These are phyloP conservation scores for Sporothrix protearum DNA, from an alignment of 2,329 filamentous ascomycete genomes.

Conservation along the genomic window DNA sequence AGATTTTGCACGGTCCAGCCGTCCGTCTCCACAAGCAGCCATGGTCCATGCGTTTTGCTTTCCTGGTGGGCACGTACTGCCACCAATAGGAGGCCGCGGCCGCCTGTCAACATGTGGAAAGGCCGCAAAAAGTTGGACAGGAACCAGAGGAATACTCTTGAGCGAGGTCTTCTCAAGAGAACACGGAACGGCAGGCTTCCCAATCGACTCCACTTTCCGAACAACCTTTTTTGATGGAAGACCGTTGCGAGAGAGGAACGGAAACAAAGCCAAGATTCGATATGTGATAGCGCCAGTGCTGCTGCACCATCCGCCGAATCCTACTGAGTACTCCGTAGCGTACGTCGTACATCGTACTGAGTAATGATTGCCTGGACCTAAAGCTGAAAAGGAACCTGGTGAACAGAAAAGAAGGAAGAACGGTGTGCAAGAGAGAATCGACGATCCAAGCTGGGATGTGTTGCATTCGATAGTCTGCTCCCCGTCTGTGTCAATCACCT, in stretches of 20 bases:
- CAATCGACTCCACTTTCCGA: neutral
- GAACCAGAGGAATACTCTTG: neutral
- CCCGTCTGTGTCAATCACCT: neutral
- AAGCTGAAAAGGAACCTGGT: neutral
- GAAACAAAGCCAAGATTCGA: neutral
- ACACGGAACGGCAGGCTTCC: neutral
- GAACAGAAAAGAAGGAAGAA: neutral
- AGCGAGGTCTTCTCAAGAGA: neutral
- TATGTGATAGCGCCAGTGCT: slow-evolving; percentile 16
- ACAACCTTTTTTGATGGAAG: neutral
- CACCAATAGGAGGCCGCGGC: neutral
- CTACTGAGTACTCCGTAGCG: no score
- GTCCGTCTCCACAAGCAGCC: neutral
- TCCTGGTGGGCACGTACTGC: neutral
- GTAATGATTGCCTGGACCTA: neutral
- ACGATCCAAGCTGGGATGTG: slow-evolving; percentile 14
- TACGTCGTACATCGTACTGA: no score
- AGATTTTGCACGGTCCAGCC: slow-evolving; percentile 19
- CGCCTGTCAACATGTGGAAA: neutral
- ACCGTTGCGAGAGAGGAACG: neutral
- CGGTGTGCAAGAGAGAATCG: neutral
- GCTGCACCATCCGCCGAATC: neutral
- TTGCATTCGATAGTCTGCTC: slow-evolving; percentile 18
- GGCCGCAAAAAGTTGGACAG: neutral
- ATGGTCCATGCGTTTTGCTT: slow-evolving; percentile 1